These are phyloP conservation scores for Pseudisothecium myosuroides DNA, from an alignment of 225 moss, liverwort and hornwort genomes.

Conservation along the genomic window DNA sequence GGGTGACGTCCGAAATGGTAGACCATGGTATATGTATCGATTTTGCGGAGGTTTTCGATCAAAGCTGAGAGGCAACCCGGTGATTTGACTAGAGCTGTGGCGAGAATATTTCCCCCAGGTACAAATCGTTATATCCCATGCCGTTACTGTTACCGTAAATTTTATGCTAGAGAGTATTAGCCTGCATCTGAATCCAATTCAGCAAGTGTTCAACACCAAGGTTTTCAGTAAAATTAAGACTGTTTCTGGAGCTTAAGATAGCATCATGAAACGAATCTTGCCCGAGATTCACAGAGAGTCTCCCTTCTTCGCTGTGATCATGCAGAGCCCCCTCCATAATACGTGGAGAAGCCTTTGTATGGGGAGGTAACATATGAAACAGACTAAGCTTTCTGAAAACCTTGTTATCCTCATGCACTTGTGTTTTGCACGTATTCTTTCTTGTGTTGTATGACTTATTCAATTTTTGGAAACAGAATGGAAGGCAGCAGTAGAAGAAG, in stretches of 20 bases:
- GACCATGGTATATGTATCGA: constrained; percentile 48
- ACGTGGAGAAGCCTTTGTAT: neutral
- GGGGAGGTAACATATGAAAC: neutral
- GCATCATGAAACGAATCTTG: neutral
- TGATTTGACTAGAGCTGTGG: constrained; percentile 46
- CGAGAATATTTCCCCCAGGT: constrained; percentile 56
- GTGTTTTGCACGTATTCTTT: neutral
- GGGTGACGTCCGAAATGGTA: constrained; percentile 64
- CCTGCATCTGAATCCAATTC: neutral
- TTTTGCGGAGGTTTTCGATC: constrained; percentile 47
- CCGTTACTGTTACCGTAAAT: neutral
- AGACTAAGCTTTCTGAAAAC: neutral
- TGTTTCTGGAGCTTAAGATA: neutral
- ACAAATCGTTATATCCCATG: neutral
- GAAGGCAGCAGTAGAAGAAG: constrained; percentile 27
- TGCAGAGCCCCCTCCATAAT: neutral
- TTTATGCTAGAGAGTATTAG: neutral
- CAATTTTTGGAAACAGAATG: constrained; percentile 2
- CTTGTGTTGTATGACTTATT: neutral
- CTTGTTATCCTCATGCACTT: neutral
- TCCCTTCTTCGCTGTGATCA: neutral
- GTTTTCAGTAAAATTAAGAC: neutral
- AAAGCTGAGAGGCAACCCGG: constrained; percentile 64
- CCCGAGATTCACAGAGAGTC: neutral
- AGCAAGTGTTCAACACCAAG: neutral